Percentiles rank a stretch among this genome's conserved stretches.
These are phyloP conservation scores for Zea luxurians DNA, from an alignment of 176 grass and related monocot genomes.

Conservation along the genomic window DNA sequence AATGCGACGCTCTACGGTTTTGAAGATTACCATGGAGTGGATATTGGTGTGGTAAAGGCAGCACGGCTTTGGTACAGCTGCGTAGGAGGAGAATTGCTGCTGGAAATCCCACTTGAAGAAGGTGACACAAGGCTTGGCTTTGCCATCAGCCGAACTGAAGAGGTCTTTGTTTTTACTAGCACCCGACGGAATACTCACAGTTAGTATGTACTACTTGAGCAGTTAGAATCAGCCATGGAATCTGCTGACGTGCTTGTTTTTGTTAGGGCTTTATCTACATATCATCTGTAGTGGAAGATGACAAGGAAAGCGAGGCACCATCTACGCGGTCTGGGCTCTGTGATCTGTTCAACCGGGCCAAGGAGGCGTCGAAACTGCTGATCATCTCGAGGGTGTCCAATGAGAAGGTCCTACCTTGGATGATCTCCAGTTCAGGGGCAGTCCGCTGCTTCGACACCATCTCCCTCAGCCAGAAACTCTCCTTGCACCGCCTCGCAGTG, in stretches of 20 bases:
- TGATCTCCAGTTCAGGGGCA: constrained; percentile 59
- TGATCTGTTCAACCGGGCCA: constrained; percentile 58
- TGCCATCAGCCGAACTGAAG: constrained; percentile 67
- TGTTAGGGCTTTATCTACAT: constrained; percentile 86
- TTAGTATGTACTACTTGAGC: neutral
- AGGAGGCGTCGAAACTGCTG: constrained; percentile 55
- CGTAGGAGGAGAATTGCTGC: constrained; percentile 52
- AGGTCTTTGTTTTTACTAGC: constrained; percentile 42
- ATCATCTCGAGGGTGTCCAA: constrained; percentile 74
- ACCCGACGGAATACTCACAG: neutral
- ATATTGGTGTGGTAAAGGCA: constrained; percentile 83
- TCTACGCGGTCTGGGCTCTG: constrained; percentile 69
- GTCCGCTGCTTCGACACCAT: constrained; percentile 89
- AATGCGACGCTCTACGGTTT: constrained; percentile 76
- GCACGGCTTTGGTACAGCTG: constrained; percentile 70
- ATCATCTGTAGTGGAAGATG: constrained; percentile 59
- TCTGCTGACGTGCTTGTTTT: neutral
- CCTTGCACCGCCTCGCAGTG: constrained; percentile 63
- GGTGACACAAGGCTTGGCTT: constrained; percentile 79
- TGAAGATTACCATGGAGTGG: constrained; percentile 83
- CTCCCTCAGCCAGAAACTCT: constrained; percentile 82
- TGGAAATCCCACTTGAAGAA: constrained; percentile 65
- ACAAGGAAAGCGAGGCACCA: constrained; percentile 44
- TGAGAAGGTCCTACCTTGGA: constrained; percentile 86
- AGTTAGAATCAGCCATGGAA: neutral